A percentile compares a stretch with the other conserved stretches of the same genome.
Evolutionary conservation across 805 yeast genomes (phyloP).

Genomic region (Wickerhamiella dianesei): DNA sequence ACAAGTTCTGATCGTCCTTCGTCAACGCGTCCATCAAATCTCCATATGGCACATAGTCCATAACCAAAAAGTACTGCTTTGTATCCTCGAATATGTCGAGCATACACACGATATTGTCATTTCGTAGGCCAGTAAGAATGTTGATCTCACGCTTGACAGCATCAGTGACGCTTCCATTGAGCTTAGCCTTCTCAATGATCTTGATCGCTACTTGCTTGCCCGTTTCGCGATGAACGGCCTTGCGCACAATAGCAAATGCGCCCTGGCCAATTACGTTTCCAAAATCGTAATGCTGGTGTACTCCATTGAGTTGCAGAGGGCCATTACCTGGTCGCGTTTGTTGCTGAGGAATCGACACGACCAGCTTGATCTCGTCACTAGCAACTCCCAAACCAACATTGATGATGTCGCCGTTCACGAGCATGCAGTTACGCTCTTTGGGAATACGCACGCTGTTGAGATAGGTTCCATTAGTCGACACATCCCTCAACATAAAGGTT

Average conservation of each 20-base stretch:
- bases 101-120: conserved; percentile 71
- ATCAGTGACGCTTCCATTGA: conserved; percentile 66
- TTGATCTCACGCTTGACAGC: conserved; percentile 58
- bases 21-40: conserved; percentile 89
- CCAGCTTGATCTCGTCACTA: conserved; percentile 43
- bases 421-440: conserved; percentile 62
- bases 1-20: conserved; percentile 1
- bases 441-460: conserved; percentile 61
- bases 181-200: conserved; percentile 69
- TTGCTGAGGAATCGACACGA: conserved; percentile 25
- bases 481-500: conserved; percentile 49
- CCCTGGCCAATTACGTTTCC: conserved; percentile 91
- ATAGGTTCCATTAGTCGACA: conserved; percentile 87
- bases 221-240: conserved; percentile 71
- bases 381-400: conserved; percentile 79
- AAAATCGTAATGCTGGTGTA: conserved; percentile 58
- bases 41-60: conserved; percentile 95
- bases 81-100: conserved; percentile 77
- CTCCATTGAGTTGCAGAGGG: conserved; percentile 14
- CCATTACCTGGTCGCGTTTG: neutral
- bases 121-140: conserved; percentile 62
- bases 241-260: conserved; percentile 93
- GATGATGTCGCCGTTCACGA: conserved; percentile 88
- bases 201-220: conserved; percentile 86
- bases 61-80: conserved; percentile 69